Conservation (phyloP, 192 early-diverging fungal genomes). For the Mortierella antarctica region DNA sequence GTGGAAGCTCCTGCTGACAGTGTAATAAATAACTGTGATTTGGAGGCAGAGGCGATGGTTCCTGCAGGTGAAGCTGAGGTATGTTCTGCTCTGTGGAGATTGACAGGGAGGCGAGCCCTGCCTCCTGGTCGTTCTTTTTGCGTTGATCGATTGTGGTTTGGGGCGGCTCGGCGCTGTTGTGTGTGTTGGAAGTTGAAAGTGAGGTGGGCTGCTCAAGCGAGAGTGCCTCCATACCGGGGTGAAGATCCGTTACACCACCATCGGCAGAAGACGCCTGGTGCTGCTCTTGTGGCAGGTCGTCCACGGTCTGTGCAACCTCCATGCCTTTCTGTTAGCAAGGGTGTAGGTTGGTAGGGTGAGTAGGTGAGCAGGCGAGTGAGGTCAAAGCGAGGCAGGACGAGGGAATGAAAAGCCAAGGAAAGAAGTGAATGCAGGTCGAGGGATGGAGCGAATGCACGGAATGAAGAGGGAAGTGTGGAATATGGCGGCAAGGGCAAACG, state of each 20-base stretch:
- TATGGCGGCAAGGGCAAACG: no score
- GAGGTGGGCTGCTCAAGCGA: constrained; percentile 8
- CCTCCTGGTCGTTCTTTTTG: not conserved
- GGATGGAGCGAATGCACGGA: no score
- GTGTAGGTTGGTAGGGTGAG: no score
- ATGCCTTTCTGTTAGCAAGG: not conserved
- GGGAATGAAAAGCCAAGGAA: no score
- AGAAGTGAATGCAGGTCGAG: no score
- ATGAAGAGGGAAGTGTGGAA: no score
- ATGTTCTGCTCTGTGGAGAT: not conserved
- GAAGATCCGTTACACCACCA: not conserved
- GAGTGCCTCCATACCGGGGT: constrained; percentile 2
- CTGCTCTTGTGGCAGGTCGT: not conserved
- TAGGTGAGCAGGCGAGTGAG: no score
- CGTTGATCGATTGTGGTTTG: no score
- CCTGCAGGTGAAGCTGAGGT: constrained; percentile 9
- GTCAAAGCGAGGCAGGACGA: no score
- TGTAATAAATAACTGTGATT: not conserved
- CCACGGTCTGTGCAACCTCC: not conserved
- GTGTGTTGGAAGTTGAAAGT: not conserved
- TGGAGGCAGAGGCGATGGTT: constrained; percentile 2
- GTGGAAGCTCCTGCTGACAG: not conserved
- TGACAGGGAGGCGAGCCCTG: not conserved
- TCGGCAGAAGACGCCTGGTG: not conserved
- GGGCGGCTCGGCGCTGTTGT: no score